Evolutionary conservation across 2,329 filamentous ascomycete species (phyloP), one percentile per base, ranked within the genome.

Genomic region (Fusarium sp.): DNA sequence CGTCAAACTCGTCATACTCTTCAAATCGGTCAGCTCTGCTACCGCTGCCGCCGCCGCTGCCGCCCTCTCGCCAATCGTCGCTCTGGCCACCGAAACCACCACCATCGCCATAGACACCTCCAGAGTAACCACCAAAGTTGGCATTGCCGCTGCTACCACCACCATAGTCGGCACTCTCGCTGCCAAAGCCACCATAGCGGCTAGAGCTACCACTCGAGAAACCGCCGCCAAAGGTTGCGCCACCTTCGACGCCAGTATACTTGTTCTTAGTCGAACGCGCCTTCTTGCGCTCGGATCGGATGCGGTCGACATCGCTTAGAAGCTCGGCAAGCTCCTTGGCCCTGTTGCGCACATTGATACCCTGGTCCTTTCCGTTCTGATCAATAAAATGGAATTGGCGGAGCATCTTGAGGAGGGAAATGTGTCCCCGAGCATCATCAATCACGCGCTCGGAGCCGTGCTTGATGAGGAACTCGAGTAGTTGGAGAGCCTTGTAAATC

Each of bases 351-450:
- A 99, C 97, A 81, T 99, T 99, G 84, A 99, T 91, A 71, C 97
- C 97, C 84, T 99, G 97, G 81, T 99, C 97, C 84, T 99, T 99
- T 83, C 97, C 97, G 83, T 98, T 98, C 82, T 91, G 89, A 81
- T 99, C 92, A 83, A 99, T 98, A 85, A 89, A 99, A 85, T 99
- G 97, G 84, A 99, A 99, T 83, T 99, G 97, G 67, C 95, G 94
- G 65, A 99, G 90, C 97, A 99, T 99, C 85, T 98, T 98, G 69
- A 99, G 90, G 11, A 98, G 91, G 18, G 96, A 97, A 71, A 99
- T 91, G 83, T 99, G 97, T 67, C 95, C 95, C 78, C 97, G 92
- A 67, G 97, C 97, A 84, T 99, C 97, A 84, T 99, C 97, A 75
- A 99, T 96, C 41, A 99, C 97, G 64, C 97, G 91, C 84, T 99